Evolutionary conservation across 78 protist species (phyloP).

Genomic region (Pelomyxa schiedti): DNA sequence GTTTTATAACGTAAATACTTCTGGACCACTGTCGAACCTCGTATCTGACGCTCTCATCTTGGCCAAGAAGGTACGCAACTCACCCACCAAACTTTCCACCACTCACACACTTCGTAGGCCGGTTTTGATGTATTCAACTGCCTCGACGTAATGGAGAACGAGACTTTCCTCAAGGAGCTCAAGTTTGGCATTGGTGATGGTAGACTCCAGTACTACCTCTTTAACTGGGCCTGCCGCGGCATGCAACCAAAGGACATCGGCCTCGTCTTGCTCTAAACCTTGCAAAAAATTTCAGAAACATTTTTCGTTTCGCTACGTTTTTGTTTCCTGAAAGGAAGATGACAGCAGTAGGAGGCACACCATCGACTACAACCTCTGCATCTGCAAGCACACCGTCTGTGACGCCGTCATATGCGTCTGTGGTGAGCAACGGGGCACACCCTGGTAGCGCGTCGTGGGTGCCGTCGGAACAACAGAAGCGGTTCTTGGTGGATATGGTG

Average conservation of each 20-base stretch:
- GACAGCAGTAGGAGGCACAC: no score
- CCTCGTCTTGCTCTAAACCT: slow-evolving; percentile 53
- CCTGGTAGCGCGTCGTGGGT: no score
- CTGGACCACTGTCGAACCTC: slow-evolving; percentile 35
- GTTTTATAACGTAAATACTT: slow-evolving; percentile 82
- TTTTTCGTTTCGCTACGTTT: background rate
- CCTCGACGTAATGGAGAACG: slow-evolving; percentile 84
- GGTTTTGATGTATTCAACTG: slow-evolving; percentile 92
- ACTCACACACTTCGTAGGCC: background rate
- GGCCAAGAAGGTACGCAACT: slow-evolving; percentile 35
- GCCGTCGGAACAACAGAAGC: no score
- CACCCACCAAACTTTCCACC: background rate
- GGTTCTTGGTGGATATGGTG: no score
- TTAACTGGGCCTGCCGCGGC: slow-evolving; percentile 66
- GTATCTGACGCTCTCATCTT: slow-evolving; percentile 73
- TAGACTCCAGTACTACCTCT: slow-evolving; percentile 77
- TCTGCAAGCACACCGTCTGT: no score
- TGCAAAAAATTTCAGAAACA: background rate
- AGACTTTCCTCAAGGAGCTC: slow-evolving; percentile 47
- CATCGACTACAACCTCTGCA: no score
- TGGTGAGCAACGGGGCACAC: no score
- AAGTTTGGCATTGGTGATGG: slow-evolving; percentile 97
- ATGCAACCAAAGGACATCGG: slow-evolving; percentile 45
- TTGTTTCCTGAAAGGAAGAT: background rate
- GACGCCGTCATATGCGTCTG: no score